Conservation (phyloP, 192 early-diverging fungal species). For the Phlyctochytrium planicorne region DNA sequence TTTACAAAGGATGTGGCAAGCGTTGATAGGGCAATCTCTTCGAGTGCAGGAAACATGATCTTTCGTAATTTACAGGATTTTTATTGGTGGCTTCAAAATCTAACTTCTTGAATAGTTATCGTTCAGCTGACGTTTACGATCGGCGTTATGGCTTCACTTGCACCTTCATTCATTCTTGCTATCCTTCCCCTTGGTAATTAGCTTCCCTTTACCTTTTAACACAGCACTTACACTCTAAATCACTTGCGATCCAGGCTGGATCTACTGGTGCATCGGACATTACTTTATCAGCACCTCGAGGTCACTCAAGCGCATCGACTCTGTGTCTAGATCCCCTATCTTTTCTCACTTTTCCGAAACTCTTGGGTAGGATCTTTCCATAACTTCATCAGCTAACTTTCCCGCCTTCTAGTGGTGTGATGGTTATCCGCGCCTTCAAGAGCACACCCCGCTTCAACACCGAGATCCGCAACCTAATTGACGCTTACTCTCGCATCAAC, state of each 20-base stretch:
- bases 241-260: constrained; percentile 13
- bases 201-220: too few relatives aligned
- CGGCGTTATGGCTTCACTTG: too few relatives aligned
- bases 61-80: too few relatives aligned
- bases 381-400: background rate
- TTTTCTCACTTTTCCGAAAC: constrained; percentile 39
- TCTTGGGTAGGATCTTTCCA: background rate
- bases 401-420: constrained; percentile 7
- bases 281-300: constrained; percentile 30
- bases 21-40: constrained; percentile 35
- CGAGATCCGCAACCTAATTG: constrained; percentile 4
- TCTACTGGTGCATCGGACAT: constrained; percentile 16
- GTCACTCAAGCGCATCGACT: constrained; percentile 38
- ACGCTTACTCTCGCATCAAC: constrained; percentile 12
- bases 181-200: constrained; percentile 8
- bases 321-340: constrained; percentile 31
- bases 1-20: constrained; percentile 84
- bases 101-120: background rate
- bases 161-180: background rate
- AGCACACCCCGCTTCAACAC: constrained; percentile 4
- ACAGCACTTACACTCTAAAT: too few relatives aligned
- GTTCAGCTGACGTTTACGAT: background rate
- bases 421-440: constrained; percentile 7
- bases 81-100: too few relatives aligned
- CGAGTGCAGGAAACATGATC: background rate